Conservation (phyloP, 202 grass and related monocot species). For the Panicum virgatum region DNA sequence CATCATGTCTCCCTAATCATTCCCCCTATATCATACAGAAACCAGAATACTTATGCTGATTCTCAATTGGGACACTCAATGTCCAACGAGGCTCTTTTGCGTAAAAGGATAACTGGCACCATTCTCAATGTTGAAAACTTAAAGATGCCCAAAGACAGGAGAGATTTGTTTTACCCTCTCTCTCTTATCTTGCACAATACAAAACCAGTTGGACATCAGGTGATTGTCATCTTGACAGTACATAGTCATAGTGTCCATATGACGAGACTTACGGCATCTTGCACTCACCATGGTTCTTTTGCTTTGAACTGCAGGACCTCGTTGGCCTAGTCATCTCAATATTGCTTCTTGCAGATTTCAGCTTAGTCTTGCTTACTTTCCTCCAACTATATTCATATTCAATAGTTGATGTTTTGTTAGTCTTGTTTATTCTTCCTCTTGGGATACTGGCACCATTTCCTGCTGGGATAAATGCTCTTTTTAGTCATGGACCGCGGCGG, state of each 20-base stretch:
- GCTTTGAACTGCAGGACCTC: slow-evolving; percentile 73
- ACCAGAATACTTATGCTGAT: slow-evolving; percentile 43
- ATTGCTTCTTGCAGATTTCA: slow-evolving; percentile 95
- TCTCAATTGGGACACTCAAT: slow-evolving; percentile 49
- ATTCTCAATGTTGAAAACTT: slow-evolving; percentile 68
- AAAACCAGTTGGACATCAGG: slow-evolving; percentile 95
- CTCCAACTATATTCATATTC: slow-evolving; percentile 97
- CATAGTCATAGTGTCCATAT: slow-evolving; percentile 10
- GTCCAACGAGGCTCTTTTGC: slow-evolving; percentile 41
- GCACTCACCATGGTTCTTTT: slow-evolving; percentile 27
- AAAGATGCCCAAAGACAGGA: slow-evolving; percentile 57
- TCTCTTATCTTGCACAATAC: slow-evolving; percentile 93
- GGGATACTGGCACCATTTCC: slow-evolving; percentile 95
- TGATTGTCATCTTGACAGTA: slow-evolving; percentile 34
- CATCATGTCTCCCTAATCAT: slow-evolving; percentile 18
- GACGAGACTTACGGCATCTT: slow-evolving; percentile 8
- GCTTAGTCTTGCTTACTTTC: slow-evolving; percentile 90
- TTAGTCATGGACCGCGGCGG: slow-evolving; percentile 91
- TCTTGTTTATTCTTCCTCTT: slow-evolving; percentile 95
- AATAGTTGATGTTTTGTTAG: slow-evolving; percentile 80
- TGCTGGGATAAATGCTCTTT: slow-evolving; percentile 99
- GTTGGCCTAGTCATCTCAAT: slow-evolving; percentile 92
- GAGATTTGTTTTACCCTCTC: slow-evolving; percentile 67
- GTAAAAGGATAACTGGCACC: slow-evolving; percentile 63
- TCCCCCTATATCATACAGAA: slow-evolving; percentile 46